Evolutionary conservation across 352 stramenopile species (phyloP), one percentile per base, ranked within the genome.

Genomic region (Peronosclerospora sorghi): DNA sequence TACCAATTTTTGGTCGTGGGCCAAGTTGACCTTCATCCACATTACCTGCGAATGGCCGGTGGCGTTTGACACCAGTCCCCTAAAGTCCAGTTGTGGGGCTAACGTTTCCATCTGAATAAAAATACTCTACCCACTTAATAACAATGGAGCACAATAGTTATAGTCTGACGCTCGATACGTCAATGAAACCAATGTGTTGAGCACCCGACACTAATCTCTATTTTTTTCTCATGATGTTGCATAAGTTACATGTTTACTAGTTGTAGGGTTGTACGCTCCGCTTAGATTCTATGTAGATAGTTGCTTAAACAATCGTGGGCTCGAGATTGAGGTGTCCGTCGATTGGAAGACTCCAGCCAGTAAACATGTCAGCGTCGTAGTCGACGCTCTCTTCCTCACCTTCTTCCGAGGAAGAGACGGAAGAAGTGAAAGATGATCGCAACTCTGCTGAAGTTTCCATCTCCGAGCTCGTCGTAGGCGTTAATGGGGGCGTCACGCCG

Each of bases 371-470:
- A 6, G 47, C 30, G 32, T 51, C 10, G 35, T 55, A 50, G 19
- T 65, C 47, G 14, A 52, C 30, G 2, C 38, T 53, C 41, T 48
- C 45, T 1, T 54, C 62, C 21, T 66, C 58, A 12, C 45, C 47
- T 23, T 68, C 58, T 20, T 63, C 56, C n/a, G n/a, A n/a, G 2
- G 59, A 65, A 32, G 58, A 56, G 29, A 51, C 41, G 13, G 54
- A 58, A 19, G 50, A 57, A n/a, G 48, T 55, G 37, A 55, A 51
- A 10, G 58, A 68, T 17, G 40, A 41, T 14, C 55, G 17, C 12
- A 42, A 60, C 17, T 34, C 48, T 9, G 40, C 38, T 2, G 54
- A 43, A 8, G 51, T 62, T 35, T 52, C 52, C 24, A 52, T 19
- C 36, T 67, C 58, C 5, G 54, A 65, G 8, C 30, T 29, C 5